Evolutionary conservation across 108 stramenopile genomes (phyloP).

Genomic region (Schizochytrium sp.): DNA sequence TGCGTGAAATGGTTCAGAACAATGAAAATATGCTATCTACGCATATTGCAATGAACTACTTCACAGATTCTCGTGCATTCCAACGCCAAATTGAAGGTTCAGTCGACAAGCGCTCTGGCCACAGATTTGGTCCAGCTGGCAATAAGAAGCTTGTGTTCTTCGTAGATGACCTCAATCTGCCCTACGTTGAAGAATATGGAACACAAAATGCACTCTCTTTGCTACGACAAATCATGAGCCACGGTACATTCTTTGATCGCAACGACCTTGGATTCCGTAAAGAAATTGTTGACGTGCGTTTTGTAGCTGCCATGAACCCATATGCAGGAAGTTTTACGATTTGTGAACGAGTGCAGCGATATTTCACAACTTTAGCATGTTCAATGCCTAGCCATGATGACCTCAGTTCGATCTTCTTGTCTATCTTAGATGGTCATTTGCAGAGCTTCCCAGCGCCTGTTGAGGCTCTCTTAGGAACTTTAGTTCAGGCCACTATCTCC

Average conservation of each 20-base stretch:
- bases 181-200: conserved; percentile 90
- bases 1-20: conserved; percentile 72
- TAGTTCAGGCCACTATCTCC: conserved; percentile 84
- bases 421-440: conserved; percentile 84
- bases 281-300: conserved; percentile 87
- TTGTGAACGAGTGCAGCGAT: conserved; percentile 87
- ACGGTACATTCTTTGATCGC: conserved; percentile 88
- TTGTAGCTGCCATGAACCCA: conserved; percentile 89
- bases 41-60: conserved; percentile 88
- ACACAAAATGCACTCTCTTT: conserved; percentile 90
- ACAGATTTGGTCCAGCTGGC: conserved; percentile 82
- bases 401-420: conserved; percentile 83
- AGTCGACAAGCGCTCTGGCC: conserved; percentile 87
- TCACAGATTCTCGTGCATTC: conserved; percentile 82
- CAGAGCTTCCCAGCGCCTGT: conserved; percentile 78
- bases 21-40: conserved; percentile 83
- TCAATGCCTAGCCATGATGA: conserved; percentile 83
- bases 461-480: conserved; percentile 73
- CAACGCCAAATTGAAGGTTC: conserved; percentile 85
- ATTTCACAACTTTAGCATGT: conserved; percentile 86
- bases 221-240: conserved; percentile 86
- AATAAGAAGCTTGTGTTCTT: conserved; percentile 85
- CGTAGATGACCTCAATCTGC: conserved; percentile 90
- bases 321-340: conserved; percentile 88
- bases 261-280: conserved; percentile 86